Evolutionary conservation across 805 yeast species (phyloP), one percentile per base, ranked within the genome.

Genomic region (Cyberlindnera euphorbiae): DNA sequence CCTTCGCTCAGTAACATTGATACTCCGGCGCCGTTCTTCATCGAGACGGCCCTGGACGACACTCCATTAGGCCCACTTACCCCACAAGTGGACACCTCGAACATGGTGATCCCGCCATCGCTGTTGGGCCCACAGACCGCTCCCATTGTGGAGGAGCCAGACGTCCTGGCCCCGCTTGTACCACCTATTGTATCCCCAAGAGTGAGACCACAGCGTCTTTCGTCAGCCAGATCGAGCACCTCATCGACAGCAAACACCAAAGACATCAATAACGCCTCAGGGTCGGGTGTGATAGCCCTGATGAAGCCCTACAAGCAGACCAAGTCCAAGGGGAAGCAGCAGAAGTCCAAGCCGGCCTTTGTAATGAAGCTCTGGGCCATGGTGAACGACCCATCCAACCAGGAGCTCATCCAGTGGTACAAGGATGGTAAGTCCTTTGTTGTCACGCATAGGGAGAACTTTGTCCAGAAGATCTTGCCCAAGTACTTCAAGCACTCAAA

Each of bases 401-500:
- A 70, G 13, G 72, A 80, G 30, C 77, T 77, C 50, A 90, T 93
- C 32, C 67, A 78, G 26, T 93, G 98, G 98, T 67, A 77, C 50
- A 73, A 77, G 1, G 89, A 85, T 58, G 98, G 98, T 3, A 70
- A 77, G 46, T 75, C 93, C 4, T 88, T 93, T 56, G 80, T 83
- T 48, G 96, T 93, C 8, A 72, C 73, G 28, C 85, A 88, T 50
- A 71, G 95, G 35, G 97, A 90, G 38, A 44, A 50, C 25, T 90
- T 93, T 53, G 93, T 88, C 72, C 84, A 80, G 50, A 67, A 71
- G 41, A 80, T 93, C 18, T 63, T 93, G 44, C 98, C 99, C 5
- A 79, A 80, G 53, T 93, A 87, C 63, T 93, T 89, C 69, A 93
- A 93, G 59, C 98, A 93, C 62, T 82, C 85, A 42, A 90, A 93